Percentiles rank a stretch among this genome's conserved stretches.
These are phyloP conservation scores for Hibiscus trionum DNA, from an alignment of 345 rosid genomes.

Conservation along the genomic window DNA sequence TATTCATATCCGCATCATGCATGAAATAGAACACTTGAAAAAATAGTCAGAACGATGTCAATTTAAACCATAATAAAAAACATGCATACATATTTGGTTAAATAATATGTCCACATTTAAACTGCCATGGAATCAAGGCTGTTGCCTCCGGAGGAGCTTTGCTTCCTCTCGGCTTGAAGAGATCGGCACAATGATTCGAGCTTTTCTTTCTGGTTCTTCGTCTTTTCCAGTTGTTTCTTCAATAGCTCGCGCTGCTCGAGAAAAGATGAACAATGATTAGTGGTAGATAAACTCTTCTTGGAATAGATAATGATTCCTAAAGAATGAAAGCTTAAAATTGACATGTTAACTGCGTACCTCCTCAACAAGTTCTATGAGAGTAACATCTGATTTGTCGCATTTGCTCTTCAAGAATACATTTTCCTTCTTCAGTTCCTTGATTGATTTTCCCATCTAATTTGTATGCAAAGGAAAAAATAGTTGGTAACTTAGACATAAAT, in stretches of 20 bases:
- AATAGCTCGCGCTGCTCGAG: slow-evolving; percentile 53
- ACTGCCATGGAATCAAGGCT: slow-evolving; percentile 23
- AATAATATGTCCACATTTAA: slow-evolving; percentile 4
- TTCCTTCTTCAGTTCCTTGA: slow-evolving; percentile 83
- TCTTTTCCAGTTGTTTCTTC: slow-evolving; percentile 79
- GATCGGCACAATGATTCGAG: slow-evolving; percentile 83
- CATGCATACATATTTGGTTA: neutral
- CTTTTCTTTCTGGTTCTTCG: slow-evolving; percentile 85
- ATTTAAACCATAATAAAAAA: too few species aligned
- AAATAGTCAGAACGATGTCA: too few species aligned
- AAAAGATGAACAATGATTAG: neutral
- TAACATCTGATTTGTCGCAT: slow-evolving; percentile 68
- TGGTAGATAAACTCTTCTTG: neutral
- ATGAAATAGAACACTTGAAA: too few species aligned
- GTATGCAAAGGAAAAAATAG: neutral
- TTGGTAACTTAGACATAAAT: neutral
- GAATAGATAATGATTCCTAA: neutral
- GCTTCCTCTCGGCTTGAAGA: slow-evolving; percentile 86
- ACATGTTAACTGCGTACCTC: slow-evolving; percentile 40
- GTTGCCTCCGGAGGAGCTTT: slow-evolving; percentile 26
- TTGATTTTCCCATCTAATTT: slow-evolving; percentile 75
- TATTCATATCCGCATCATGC: too few species aligned
- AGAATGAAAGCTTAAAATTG: slow-evolving; percentile 1
- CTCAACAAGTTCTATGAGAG: slow-evolving; percentile 75
- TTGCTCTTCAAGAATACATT: slow-evolving; percentile 79